Conservation (phyloP, 352 stramenopile species). For the Pythium pyrilobum region DNA sequence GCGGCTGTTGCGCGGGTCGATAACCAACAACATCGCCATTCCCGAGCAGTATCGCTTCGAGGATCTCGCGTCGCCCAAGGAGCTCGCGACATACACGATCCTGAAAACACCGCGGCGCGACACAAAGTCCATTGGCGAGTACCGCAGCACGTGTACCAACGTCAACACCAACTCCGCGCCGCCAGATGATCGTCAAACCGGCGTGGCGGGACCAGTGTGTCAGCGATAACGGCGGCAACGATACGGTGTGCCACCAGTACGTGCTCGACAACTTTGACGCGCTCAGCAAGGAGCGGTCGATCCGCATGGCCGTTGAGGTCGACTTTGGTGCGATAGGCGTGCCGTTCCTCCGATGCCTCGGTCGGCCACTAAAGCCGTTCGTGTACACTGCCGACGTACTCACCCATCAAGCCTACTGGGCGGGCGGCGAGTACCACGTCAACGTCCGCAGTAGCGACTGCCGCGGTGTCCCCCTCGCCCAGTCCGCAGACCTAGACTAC, state of each 20-base stretch:
- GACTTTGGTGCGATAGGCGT: slow-evolving; percentile 38
- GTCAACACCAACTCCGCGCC: slow-evolving; percentile 20
- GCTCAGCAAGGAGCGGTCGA: slow-evolving; percentile 22
- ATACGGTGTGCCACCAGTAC: slow-evolving; percentile 33
- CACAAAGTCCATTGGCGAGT: background rate
- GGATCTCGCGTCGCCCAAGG: background rate
- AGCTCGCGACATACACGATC: background rate
- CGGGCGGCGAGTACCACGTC: slow-evolving; percentile 32
- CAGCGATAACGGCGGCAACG: slow-evolving; percentile 19
- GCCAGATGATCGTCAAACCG: slow-evolving; percentile 10
- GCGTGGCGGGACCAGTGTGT: slow-evolving; percentile 25
- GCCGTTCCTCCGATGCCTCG: slow-evolving; percentile 45
- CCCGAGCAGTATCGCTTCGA: background rate
- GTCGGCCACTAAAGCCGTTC: slow-evolving; percentile 30
- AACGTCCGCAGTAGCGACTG: slow-evolving; percentile 55
- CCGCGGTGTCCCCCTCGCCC: slow-evolving; percentile 26
- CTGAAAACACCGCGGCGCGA: slow-evolving; percentile 1
- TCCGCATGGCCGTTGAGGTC: slow-evolving; percentile 26
- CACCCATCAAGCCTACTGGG: slow-evolving; percentile 46
- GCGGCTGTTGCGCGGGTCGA: background rate
- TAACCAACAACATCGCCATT: background rate
- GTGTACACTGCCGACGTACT: slow-evolving; percentile 54
- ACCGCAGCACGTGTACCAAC: slow-evolving; percentile 23
- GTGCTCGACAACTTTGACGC: slow-evolving; percentile 43
- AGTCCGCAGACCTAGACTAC: slow-evolving; percentile 27